These are phyloP conservation scores for Flaveria sonorensis DNA, from an alignment of 129 eudicot genomes.

Conservation along the genomic window DNA sequence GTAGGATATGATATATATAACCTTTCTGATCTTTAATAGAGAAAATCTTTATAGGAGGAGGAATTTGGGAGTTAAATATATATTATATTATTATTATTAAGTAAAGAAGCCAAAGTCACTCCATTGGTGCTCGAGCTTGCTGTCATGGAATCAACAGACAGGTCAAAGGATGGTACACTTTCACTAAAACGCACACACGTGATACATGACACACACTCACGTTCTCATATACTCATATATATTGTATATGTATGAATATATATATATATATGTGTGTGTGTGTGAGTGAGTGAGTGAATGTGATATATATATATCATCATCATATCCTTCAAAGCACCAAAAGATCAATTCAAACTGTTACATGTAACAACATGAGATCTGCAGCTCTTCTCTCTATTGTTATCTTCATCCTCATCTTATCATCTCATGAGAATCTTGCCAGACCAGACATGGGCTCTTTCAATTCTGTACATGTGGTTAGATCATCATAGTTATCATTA, in stretches of 20 bases:
- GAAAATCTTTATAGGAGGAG: too few species aligned
- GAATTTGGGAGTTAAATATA: too few species aligned
- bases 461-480: conserved; percentile 37
- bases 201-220: conserved; percentile 24
- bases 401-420: conserved; percentile 30
- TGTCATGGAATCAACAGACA: conserved; percentile 67
- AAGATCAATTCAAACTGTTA: background rate
- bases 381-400: conserved; percentile 26
- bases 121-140: conserved; percentile 54
- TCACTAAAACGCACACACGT: conserved; percentile 33
- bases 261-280: background rate
- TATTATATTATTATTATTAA: too few species aligned
- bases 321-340: background rate
- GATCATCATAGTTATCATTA: too few species aligned
- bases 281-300: too few species aligned
- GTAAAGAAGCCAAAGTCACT: conserved; percentile 33
- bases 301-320: background rate
- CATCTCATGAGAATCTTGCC: conserved; percentile 36
- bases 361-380: conserved; percentile 37
- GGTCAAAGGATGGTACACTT: conserved; percentile 50
- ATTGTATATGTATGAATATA: too few species aligned
- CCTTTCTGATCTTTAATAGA: too few species aligned
- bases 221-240: conserved; percentile 4
- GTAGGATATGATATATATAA: too few species aligned
- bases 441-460: conserved; percentile 27